Evolutionary conservation across 2,329 filamentous ascomycete genomes (phyloP).

Genomic region (Annulohypoxylon truncatum): DNA sequence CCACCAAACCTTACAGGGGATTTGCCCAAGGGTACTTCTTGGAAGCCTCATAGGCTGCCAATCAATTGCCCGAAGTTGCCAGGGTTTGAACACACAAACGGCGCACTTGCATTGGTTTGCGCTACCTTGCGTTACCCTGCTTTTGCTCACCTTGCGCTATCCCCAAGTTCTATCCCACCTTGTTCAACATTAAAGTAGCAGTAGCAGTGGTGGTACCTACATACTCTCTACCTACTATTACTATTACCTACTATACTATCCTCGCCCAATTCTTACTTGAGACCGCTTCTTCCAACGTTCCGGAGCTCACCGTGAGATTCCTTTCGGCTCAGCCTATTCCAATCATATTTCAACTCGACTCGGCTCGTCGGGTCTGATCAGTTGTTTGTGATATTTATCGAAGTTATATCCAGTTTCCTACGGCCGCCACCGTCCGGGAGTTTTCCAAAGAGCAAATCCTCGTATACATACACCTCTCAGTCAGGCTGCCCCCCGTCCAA

Average conservation of each 20-base stretch:
- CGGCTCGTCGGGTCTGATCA: conserved; percentile 19
- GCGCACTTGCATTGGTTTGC: conserved; percentile 38
- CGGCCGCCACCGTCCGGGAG: conserved; percentile 9
- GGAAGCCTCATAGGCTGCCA: conserved; percentile 29
- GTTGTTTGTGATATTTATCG: conserved; percentile 16
- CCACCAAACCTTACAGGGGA: conserved; percentile 26
- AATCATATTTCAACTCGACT: conserved; percentile 5
- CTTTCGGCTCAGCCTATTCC: background rate
- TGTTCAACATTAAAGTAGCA: conserved; percentile 18
- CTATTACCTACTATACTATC: background rate
- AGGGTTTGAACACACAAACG: conserved; percentile 37
- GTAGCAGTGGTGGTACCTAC: background rate
- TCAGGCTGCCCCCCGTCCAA: conserved; percentile 17
- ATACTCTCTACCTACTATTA: background rate
- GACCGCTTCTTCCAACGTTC: conserved; percentile 21
- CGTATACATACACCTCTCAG: conserved; percentile 38
- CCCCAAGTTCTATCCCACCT: conserved; percentile 14
- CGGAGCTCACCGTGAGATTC: conserved; percentile 30
- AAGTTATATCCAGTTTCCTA: conserved; percentile 7
- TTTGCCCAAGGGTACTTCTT: conserved; percentile 28
- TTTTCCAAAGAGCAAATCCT: conserved; percentile 20
- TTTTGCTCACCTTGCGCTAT: conserved; percentile 35
- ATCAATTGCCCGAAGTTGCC: conserved; percentile 29
- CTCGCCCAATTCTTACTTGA: conserved; percentile 20
- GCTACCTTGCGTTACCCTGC: conserved; percentile 22